Evolutionary conservation across 305 asterid genomes (phyloP).

Genomic region (Striga hermonthica): DNA sequence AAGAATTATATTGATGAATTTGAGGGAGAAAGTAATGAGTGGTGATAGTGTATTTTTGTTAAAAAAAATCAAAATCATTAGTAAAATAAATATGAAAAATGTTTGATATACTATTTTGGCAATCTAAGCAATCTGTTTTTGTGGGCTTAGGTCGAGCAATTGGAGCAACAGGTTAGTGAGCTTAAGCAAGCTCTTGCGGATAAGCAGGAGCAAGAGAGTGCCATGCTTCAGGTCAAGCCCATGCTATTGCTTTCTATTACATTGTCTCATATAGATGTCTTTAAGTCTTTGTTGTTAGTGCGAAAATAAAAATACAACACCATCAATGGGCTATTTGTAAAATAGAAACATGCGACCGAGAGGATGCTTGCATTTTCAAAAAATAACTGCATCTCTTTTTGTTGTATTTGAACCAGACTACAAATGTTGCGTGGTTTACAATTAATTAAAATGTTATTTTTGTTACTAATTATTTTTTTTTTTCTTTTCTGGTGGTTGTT

Average conservation of each 20-base stretch:
- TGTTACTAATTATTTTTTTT: no score
- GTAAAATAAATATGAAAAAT: not conserved
- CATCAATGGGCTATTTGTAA: not conserved
- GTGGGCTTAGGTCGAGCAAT: slow-evolving; percentile 66
- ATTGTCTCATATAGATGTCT: slow-evolving; percentile 16
- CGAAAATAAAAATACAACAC: not conserved
- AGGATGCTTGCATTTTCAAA: not conserved
- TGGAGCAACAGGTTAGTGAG: slow-evolving; percentile 64
- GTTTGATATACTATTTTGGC: slow-evolving; percentile 7
- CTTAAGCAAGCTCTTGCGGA: slow-evolving; percentile 65
- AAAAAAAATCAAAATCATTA: not conserved
- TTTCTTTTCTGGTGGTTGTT: no score
- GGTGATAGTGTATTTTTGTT: slow-evolving; percentile 1
- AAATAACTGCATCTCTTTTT: not conserved
- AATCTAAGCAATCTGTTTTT: slow-evolving; percentile 24
- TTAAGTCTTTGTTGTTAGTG: not conserved
- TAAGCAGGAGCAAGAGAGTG: slow-evolving; percentile 92
- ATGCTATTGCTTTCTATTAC: no score
- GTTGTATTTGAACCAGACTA: no score
- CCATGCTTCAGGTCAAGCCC: slow-evolving; percentile 73
- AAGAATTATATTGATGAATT: no score
- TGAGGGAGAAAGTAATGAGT: no score
- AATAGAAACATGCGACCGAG: not conserved
- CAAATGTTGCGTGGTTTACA: no score
- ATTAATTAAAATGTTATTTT: no score